Percentiles rank a stretch among this genome's conserved stretches.
Conservation (phyloP, 345 rosid genomes). For the Brassica cretica region DNA sequence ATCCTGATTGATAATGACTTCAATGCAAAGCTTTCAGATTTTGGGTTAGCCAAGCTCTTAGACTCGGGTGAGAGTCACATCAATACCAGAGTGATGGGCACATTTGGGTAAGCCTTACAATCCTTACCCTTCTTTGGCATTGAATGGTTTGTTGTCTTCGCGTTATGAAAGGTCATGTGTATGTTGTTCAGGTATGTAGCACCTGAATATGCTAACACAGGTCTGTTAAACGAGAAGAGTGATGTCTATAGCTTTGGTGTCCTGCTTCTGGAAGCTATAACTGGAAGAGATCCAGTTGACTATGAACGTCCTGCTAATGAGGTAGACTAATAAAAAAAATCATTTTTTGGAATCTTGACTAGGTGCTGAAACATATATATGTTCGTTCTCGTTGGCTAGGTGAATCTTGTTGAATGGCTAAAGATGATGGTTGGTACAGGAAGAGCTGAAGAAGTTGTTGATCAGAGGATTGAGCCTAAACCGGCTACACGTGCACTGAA, state of each 20-base stretch:
- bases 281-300: slow-evolving; percentile 5
- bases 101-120: not conserved
- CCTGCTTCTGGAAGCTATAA: not conserved
- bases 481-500: slow-evolving; percentile 78
- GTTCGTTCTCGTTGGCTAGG: slow-evolving; percentile 44
- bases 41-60: slow-evolving; percentile 1
- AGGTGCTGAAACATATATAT: slow-evolving; percentile 1
- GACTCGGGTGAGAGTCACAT: slow-evolving; percentile 2
- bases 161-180: not conserved
- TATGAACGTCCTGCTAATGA: not conserved
- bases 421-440: slow-evolving; percentile 94
- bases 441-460: slow-evolving; percentile 90
- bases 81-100: not conserved
- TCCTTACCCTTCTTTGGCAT: not conserved
- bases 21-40: not conserved
- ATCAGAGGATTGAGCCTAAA: slow-evolving; percentile 64
- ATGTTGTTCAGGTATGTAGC: not conserved
- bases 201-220: not conserved
- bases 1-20: not conserved
- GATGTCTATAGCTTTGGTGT: not conserved
- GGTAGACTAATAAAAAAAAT: not conserved
- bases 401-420: slow-evolving; percentile 95
- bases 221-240: not conserved
- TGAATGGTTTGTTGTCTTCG: not conserved
- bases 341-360: not conserved